Conservation (phyloP, 1,284 basidiomycete species). For the Porodaedalea pini region DNA sequence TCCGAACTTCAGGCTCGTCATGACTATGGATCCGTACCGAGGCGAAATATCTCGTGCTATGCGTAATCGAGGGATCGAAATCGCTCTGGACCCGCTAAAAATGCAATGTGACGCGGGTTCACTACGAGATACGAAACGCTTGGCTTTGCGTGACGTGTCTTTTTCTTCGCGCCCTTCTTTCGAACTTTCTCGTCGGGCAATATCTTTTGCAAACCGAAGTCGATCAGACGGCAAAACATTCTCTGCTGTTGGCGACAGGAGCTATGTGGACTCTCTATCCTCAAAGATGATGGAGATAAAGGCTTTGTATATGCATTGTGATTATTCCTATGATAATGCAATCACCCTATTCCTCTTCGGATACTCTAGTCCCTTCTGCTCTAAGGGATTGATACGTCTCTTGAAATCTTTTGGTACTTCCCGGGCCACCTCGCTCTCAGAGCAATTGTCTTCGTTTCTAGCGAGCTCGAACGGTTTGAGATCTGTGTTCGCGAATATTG, state of each 20-base stretch:
- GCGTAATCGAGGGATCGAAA: slow-evolving; percentile 95
- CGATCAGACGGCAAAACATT: neutral
- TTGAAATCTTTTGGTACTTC: neutral
- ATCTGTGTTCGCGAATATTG: neutral
- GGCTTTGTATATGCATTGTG: neutral
- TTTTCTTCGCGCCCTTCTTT: neutral
- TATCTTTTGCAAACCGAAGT: neutral
- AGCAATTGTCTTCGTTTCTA: neutral
- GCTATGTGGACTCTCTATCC: neutral
- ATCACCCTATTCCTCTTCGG: neutral
- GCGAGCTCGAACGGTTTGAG: neutral
- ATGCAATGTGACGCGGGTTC: neutral
- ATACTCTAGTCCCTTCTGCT: neutral
- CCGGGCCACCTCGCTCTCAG: neutral
- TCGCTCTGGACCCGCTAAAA: slow-evolving; percentile 42
- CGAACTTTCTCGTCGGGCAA: slow-evolving; percentile 7
- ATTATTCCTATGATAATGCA: neutral
- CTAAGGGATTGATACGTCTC: neutral
- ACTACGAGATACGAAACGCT: slow-evolving; percentile 7
- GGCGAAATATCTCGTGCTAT: slow-evolving; percentile 97
- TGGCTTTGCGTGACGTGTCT: slow-evolving; percentile 1
- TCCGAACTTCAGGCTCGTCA: slow-evolving; percentile 87
- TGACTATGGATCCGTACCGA: slow-evolving; percentile 87
- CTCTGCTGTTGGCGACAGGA: neutral
- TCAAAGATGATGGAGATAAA: neutral